phyloP scores from a whole-genome alignment of 306 rosid species.

The Cajanus cajan region DNA sequence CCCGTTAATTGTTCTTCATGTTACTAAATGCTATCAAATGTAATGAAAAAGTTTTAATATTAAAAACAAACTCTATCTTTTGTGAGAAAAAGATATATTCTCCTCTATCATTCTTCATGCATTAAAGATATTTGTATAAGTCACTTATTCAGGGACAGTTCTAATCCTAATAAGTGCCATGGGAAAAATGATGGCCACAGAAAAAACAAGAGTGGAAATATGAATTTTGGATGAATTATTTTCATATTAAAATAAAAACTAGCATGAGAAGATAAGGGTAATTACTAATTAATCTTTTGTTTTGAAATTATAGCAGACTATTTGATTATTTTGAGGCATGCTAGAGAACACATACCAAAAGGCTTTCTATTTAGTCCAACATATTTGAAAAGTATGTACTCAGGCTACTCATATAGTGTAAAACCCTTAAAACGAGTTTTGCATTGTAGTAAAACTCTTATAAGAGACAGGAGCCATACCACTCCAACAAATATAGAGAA shows the following conservation, averaged over 20 bases:
- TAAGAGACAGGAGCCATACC: constrained; percentile 52
- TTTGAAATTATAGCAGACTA: not conserved
- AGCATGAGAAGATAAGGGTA: not conserved
- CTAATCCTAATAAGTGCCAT: not conserved
- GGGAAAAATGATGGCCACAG: not conserved
- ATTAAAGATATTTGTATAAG: not conserved
- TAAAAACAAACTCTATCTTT: not conserved
- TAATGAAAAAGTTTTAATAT: not conserved
- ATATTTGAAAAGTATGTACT: constrained; percentile 1
- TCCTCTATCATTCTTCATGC: not conserved
- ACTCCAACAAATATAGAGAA: constrained; percentile 74
- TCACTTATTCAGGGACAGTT: not conserved
- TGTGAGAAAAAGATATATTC: not conserved
- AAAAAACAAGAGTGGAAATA: not conserved
- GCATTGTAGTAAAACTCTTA: not conserved
- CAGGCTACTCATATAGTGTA: not conserved
- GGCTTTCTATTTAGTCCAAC: not conserved
- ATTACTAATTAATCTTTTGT: not conserved
- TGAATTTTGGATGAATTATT: not conserved
- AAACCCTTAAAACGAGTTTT: not conserved
- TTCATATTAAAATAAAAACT: not conserved
- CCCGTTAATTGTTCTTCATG: constrained; percentile 26
- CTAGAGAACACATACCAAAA: not conserved
- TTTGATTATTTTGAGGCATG: not conserved
- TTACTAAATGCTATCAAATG: not conserved